phyloP scores from a whole-genome alignment of 2,329 filamentous ascomycete species.

The Xylogone sp. region DNA sequence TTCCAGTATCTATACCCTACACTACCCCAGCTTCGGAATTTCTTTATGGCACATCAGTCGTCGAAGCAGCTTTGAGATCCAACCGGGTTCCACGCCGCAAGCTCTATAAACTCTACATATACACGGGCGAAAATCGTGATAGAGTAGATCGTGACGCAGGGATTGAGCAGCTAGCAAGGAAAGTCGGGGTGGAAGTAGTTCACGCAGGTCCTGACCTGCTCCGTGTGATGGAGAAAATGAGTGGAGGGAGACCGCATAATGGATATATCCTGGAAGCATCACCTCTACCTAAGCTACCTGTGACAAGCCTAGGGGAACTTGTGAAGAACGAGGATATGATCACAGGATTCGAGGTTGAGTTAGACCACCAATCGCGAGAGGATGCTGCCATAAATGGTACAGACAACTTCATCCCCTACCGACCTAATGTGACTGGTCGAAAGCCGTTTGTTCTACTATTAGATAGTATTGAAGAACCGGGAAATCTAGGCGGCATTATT shows the following conservation, averaged over 20 bases:
- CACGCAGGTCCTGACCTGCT: constrained; percentile 59
- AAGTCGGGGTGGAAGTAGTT: constrained; percentile 49
- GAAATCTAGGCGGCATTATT: constrained; percentile 86
- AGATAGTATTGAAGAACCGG: constrained; percentile 77
- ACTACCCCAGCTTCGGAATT: constrained; percentile 89
- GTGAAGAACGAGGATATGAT: constrained; percentile 16
- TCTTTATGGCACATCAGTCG: constrained; percentile 78
- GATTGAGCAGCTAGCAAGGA: constrained; percentile 43
- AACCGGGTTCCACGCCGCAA: constrained; percentile 53
- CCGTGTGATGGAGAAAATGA: constrained; percentile 77
- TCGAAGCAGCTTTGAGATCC: constrained; percentile 72
- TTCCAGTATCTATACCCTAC: constrained; percentile 51
- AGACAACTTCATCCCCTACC: constrained; percentile 41
- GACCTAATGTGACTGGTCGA: constrained; percentile 32
- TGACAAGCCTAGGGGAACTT: constrained; percentile 48
- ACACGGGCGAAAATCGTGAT: constrained; percentile 53
- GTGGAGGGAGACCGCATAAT: constrained; percentile 80
- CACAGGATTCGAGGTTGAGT: constrained; percentile 52
- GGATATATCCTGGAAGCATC: constrained; percentile 85
- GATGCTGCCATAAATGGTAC: constrained; percentile 71
- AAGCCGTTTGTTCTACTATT: constrained; percentile 71
- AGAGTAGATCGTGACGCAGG: constrained; percentile 40
- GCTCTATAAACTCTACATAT: constrained; percentile 81
- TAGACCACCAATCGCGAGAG: constrained; percentile 69
- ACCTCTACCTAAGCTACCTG: constrained; percentile 68